phyloP scores from a whole-genome alignment of 805 yeast species.

The Myxozyma sirexii region DNA sequence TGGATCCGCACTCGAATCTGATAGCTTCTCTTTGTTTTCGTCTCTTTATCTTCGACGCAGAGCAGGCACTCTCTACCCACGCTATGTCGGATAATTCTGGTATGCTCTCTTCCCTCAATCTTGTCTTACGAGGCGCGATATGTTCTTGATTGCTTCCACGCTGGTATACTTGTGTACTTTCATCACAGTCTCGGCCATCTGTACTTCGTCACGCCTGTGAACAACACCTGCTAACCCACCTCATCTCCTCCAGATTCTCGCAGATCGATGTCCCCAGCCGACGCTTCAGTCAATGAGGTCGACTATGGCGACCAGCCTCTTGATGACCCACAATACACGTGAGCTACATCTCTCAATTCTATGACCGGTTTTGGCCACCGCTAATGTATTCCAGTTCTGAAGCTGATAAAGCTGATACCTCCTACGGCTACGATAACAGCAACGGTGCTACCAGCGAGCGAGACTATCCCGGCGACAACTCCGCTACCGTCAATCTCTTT shows the following conservation, averaged over 20 bases:
- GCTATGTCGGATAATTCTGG: neutral
- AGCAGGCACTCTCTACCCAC: neutral
- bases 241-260: neutral
- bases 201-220: neutral
- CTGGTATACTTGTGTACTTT: too few species aligned
- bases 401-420: neutral
- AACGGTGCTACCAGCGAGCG: neutral
- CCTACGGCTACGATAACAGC: neutral
- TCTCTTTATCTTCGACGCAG: too few species aligned
- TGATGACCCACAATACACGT: neutral
- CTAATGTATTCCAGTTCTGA: neutral
- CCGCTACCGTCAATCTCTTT: conserved; percentile 37
- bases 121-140: too few species aligned
- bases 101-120: neutral
- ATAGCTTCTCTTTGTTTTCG: neutral
- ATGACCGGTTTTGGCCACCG: neutral
- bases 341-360: neutral
- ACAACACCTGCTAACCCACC: neutral
- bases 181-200: too few species aligned
- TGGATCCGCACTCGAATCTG: too few species aligned
- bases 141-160: too few species aligned
- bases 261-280: conserved; percentile 3
- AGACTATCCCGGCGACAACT: neutral
- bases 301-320: conserved; percentile 1
- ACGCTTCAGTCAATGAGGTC: neutral